Conservation (phyloP, 2,329 filamentous ascomycete genomes). For the Penicillium sp. region DNA sequence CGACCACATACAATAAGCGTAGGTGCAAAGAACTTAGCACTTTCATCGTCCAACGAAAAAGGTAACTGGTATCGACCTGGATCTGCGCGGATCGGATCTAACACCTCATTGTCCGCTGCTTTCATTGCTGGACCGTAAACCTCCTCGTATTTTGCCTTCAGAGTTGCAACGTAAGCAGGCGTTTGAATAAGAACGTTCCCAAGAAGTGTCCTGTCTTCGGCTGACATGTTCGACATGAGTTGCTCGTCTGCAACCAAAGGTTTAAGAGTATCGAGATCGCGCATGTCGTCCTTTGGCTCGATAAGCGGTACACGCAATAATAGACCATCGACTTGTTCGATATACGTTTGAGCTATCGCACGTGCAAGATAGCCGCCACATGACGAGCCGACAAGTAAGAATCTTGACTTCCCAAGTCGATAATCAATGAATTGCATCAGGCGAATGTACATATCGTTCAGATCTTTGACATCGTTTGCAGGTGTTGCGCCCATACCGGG, state of each 20-base stretch:
- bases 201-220: conserved; percentile 22
- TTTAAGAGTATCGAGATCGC: conserved; percentile 27
- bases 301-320: conserved; percentile 29
- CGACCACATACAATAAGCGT: conserved; percentile 30
- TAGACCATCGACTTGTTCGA: conserved; percentile 25
- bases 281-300: conserved; percentile 22
- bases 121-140: conserved; percentile 16
- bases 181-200: conserved; percentile 29
- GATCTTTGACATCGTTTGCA: conserved; percentile 22
- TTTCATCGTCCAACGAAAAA: conserved; percentile 14
- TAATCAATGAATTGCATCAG: conserved; percentile 28
- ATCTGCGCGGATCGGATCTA: conserved; percentile 29
- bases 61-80: conserved; percentile 26
- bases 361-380: conserved; percentile 32
- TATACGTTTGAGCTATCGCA: conserved; percentile 27
- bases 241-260: conserved; percentile 24
- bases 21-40: conserved; percentile 25
- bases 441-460: conserved; percentile 28
- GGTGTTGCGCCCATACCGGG: conserved; percentile 31
- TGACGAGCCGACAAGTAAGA: conserved; percentile 28
- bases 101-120: conserved; percentile 19
- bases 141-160: conserved; percentile 23
- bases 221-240: conserved; percentile 23
- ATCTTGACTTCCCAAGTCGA: conserved; percentile 22
- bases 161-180: conserved; percentile 21